These are phyloP conservation scores for Pleurotus citrinopileatus DNA, from an alignment of 768 basidiomycete species.

Conservation along the genomic window DNA sequence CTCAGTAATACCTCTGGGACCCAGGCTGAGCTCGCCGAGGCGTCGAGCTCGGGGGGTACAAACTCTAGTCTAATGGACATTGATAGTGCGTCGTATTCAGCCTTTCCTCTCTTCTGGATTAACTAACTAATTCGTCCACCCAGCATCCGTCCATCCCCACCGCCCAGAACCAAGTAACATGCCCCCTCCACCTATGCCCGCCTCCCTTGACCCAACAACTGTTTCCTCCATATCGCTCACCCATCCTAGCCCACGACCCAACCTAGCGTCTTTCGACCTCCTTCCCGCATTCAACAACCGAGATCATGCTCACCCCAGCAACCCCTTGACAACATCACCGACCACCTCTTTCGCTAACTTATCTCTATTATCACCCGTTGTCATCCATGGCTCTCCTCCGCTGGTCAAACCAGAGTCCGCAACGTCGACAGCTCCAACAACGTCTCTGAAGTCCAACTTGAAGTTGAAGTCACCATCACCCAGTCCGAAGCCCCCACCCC, in stretches of 20 bases:
- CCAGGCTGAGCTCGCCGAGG: too few species aligned
- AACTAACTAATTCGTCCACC: too few species aligned
- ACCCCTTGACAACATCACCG: conserved; percentile 40
- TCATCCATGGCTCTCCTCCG: conserved; percentile 12
- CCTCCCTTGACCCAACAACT: conserved; percentile 38
- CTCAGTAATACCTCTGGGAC: neutral
- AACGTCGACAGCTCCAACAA: too few species aligned
- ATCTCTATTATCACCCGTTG: conserved; percentile 39
- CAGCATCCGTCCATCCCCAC: too few species aligned
- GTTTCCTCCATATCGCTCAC: conserved; percentile 6
- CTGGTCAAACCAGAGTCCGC: neutral
- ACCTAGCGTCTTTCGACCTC: neutral
- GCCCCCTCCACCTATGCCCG: conserved; percentile 53
- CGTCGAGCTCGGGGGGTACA: too few species aligned
- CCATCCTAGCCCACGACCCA: neutral
- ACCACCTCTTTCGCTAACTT: conserved; percentile 50
- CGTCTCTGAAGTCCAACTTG: too few species aligned
- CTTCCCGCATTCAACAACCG: neutral
- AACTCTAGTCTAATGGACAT: too few species aligned
- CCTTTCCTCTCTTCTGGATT: too few species aligned
- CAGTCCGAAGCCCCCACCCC: too few species aligned
- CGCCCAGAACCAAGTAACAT: too few species aligned
- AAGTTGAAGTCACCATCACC: too few species aligned
- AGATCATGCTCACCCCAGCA: neutral
- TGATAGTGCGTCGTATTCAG: too few species aligned